Evolutionary conservation across 306 rosid species (phyloP), one percentile per base, ranked within the genome.

Genomic region (Cucurbita moschata): DNA sequence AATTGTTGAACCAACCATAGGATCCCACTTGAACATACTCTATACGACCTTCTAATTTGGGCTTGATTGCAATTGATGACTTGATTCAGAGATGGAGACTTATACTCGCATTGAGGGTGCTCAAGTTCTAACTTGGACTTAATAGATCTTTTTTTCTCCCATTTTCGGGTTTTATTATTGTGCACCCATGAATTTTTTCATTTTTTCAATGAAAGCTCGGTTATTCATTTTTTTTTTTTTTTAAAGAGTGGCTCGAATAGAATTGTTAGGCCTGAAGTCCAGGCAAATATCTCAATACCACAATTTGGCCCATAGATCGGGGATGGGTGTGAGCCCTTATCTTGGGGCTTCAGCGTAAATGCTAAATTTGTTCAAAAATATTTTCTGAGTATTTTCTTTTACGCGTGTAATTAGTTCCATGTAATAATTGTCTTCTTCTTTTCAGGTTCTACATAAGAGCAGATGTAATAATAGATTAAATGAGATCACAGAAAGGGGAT

Each of bases 401-500:
- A 19, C 30, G 1, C n/a, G 16, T 12, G 19, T 37, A 61, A 61
- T 13, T 67, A 26, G 43, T 69, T 71, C 52, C 60, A 14, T 49
- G 47, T 71, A 52, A 56, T 12, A 40, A 23, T 51, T 53, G 67
- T 81, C 74, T 60, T 73, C 53, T 74, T 46, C 59, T 56, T 55
- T 66, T 54, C 88, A 93, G 98, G 96, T 93, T 78, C 76, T 93
- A 44, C 87, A 93, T 79, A 93, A 81, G 82, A 93, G 96, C 76
- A 88, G 98, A 83, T 90, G 98, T 74, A 97, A 90, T 75, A 93
- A 93, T 79, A 84, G 89, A 77, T 78, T 93, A 61, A 93, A 93
- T 77, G 98, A 93, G 84, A 93, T 93, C 69, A 93, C 96, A 51
- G 97, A 88, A 83, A 93, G 97, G 86, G 96, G 97, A 72, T 82